Percentiles rank a stretch among this genome's conserved stretches.
Conservation (phyloP, 805 yeast genomes). For the Candida jianshihensis region DNA sequence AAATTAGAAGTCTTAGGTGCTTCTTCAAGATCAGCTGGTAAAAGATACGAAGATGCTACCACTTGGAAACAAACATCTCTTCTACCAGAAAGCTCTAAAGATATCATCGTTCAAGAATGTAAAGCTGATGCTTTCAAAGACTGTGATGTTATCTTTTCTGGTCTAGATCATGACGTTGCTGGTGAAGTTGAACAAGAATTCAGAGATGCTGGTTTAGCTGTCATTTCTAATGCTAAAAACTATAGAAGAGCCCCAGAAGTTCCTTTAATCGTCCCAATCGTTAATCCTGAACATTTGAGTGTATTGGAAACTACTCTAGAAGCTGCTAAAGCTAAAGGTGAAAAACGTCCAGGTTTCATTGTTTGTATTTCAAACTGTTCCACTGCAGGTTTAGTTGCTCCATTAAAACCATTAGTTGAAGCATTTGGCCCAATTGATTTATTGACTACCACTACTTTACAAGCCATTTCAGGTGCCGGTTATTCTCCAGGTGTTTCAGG, state of each 20-base stretch:
- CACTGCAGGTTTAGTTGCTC: constrained; percentile 96
- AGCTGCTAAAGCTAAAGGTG: constrained; percentile 48
- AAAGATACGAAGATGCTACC: constrained; percentile 74
- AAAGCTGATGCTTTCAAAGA: constrained; percentile 67
- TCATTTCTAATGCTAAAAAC: constrained; percentile 93
- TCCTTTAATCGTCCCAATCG: constrained; percentile 92
- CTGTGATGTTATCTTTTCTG: constrained; percentile 93
- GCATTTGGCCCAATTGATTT: constrained; percentile 84
- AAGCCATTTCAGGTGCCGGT: constrained; percentile 98
- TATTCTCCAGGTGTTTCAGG: constrained; percentile 97
- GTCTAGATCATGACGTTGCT: constrained; percentile 88
- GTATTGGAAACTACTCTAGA: constrained; percentile 54
- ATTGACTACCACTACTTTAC: constrained; percentile 85
- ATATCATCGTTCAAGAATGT: constrained; percentile 71
- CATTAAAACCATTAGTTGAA: constrained; percentile 89
- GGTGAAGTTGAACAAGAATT: constrained; percentile 88
- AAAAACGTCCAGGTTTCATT: constrained; percentile 68
- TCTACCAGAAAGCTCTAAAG: constrained; percentile 62
- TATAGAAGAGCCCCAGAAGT: constrained; percentile 83
- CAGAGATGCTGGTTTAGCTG: constrained; percentile 71
- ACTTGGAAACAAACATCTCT: constrained; percentile 90
- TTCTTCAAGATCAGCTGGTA: constrained; percentile 89
- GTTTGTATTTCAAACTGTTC: constrained; percentile 97
- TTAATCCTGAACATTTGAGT: constrained; percentile 84
- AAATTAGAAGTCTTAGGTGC: constrained; percentile 86